Base-by-base conservation (phyloP, 345 rosid species). In the Eucalyptus pumila region DNA sequence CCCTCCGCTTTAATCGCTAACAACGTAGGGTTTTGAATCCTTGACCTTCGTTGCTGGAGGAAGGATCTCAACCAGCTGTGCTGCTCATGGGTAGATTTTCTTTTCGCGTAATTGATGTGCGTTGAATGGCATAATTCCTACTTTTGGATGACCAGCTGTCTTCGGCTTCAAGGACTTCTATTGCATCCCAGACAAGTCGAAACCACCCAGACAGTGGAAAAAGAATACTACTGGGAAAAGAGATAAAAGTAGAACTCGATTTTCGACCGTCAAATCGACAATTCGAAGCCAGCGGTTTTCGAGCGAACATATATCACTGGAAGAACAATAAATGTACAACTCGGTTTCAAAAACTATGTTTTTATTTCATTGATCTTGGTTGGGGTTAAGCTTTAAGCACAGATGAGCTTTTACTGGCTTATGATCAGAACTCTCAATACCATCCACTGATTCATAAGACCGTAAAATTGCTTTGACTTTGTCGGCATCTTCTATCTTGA, bases 341-440 rank as follows among this genome's bases (percentile, higher is more conserved):
- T 62, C 17, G 32, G 69, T 62, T 62, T 62, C 34, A 62, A 19
- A 14, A 72, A 37, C 26, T 19, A 19, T 19, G 45, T 72, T 37
- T 37, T 72, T 72, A 4, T 19, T 19, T 72, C 81, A 37, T 72
- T 17, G 45, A 72, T 37, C 83, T 11, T 76, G 47, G 27, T 10
- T 21, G 13, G 37, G 49, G 65, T 50, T 83, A 37, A 90, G 30
- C 80, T 87, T 90, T n/a, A 92, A 80, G 89, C 93, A 92, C 45
- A 93, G 89, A 88, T 91, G 94, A 40, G 95, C 94, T 54, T 91
- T 93, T 47, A 91, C 94, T 30, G 95, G 94, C 85, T 93, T 93
- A 34, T 93, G 95, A 89, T 92, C 94, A 5, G 95, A 93, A 49
- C 94, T 90, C 60, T 92, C 76, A 60, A 92, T 92, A 45, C 62